A percentile compares a stretch with the other conserved stretches of the same genome.
Evolutionary conservation across 2,329 filamentous ascomycete genomes (phyloP).

Genomic region (Fusarium napiforme): DNA sequence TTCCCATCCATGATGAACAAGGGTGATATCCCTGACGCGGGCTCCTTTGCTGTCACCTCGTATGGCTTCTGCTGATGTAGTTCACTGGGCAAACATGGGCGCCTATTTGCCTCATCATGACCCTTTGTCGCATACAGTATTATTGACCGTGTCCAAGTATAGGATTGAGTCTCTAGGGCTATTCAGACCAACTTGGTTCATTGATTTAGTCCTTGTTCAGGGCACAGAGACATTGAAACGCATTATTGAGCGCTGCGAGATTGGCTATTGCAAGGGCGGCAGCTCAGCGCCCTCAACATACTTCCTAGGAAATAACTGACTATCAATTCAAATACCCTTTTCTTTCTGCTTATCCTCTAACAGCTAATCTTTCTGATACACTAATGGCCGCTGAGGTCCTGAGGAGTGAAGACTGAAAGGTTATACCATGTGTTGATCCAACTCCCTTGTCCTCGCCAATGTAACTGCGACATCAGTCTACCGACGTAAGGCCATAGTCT

Average conservation of each 20-base stretch:
- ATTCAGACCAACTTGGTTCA: slow-evolving; percentile 2
- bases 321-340: neutral
- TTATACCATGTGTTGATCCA: neutral
- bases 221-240: neutral
- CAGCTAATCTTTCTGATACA: neutral
- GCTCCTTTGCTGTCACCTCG: slow-evolving; percentile 9
- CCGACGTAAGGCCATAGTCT: neutral
- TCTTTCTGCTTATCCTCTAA: neutral
- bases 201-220: neutral
- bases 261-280: slow-evolving; percentile 9
- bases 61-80: neutral
- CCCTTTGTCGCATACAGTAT: slow-evolving; percentile 3
- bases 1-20: slow-evolving; percentile 25
- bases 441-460: neutral
- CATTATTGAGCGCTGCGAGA: neutral
- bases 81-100: slow-evolving; percentile 8
- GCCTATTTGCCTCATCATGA: slow-evolving; percentile 24
- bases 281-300: neutral
- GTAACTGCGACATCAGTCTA: neutral
- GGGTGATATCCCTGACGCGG: slow-evolving; percentile 18
- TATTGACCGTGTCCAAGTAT: neutral
- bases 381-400: neutral
- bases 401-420: neutral
- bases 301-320: neutral
- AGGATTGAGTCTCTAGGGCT: slow-evolving; percentile 1